Base-by-base conservation (phyloP, 495 filamentous ascomycete genomes). In the Umbilicaria muhlenbergii region DNA sequence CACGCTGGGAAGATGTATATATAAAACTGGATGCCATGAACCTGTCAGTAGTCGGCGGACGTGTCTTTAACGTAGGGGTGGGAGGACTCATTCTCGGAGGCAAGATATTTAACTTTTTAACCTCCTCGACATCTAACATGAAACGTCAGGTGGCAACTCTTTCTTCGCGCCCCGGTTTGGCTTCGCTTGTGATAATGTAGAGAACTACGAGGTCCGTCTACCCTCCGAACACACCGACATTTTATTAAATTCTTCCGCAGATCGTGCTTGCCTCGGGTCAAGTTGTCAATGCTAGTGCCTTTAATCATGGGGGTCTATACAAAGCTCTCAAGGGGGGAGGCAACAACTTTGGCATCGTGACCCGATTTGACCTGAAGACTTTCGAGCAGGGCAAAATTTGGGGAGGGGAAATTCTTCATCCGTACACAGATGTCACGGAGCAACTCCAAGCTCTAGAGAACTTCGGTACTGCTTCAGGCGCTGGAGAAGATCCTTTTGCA, bases 281-380 rank as follows among this genome's bases (percentile, higher is more conserved):
- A 21, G 52, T 64, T 24, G 50, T 62, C 11, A 49, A 61, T 33
- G 63, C 57, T 1, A 65, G 57, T 39, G 15, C 24, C 13, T 35
- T 51, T 8, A 47, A 44, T 17, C 49, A 52, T 57, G 55, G 59
- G 1, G 62, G 64, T 37, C 55, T 70, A 12, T 69, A 55, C 48
- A 50, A 49, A 31, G 63, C 57, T 7, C 59, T 71, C 24, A 69
- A 67, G 38, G 66, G 68, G 10, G 65, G 67, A 19, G 19, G 33
- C 13, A 53, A 47, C 33, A 58, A 58, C 39, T 50, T 59, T 13
- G 56, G 51, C n/a, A 50, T 59, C 1, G 52, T 59, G 1, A 58
- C 56, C 3, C 34, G 41, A 34, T 45, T 59, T 32, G 51, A 48
- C 32, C 41, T 55, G 19, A 34, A 31, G 15, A 43, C 54, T 32